phyloP scores from a whole-genome alignment of 2,329 filamentous ascomycete species.

The Exophiala sideris region DNA sequence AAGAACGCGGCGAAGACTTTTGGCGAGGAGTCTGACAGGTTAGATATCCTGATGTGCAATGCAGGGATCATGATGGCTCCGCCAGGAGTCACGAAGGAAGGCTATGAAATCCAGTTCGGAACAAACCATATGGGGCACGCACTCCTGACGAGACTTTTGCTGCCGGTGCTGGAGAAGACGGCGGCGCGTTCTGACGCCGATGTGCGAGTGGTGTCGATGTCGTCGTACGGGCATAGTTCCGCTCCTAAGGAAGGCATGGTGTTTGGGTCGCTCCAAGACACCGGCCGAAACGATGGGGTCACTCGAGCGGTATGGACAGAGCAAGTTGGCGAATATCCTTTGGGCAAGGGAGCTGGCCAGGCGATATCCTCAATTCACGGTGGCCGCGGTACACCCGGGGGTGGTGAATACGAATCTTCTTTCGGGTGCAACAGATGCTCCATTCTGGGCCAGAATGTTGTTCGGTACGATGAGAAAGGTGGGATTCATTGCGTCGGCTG shows the following conservation, averaged over 20 bases:
- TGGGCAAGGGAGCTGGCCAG: constrained; percentile 42
- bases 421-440: constrained; percentile 26
- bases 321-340: constrained; percentile 51
- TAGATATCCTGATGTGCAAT: constrained; percentile 47
- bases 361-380: constrained; percentile 45
- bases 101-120: constrained; percentile 51
- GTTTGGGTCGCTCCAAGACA: constrained; percentile 24
- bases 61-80: constrained; percentile 47
- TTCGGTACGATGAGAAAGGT: not conserved
- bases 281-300: constrained; percentile 1
- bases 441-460: constrained; percentile 1
- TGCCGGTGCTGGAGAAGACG: constrained; percentile 43
- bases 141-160: constrained; percentile 45
- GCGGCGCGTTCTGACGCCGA: constrained; percentile 39
- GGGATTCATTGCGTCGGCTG: constrained; percentile 25
- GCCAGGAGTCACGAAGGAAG: constrained; percentile 41
- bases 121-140: constrained; percentile 54
- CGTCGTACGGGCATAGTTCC: constrained; percentile 30
- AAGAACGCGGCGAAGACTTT: constrained; percentile 39
- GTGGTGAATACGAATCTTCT: constrained; percentile 46
- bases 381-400: constrained; percentile 48
- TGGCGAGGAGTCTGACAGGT: constrained; percentile 34
- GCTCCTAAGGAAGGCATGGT: constrained; percentile 24
- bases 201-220: constrained; percentile 45
- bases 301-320: constrained; percentile 44